Conservation (phyloP, 2,329 filamentous ascomycete species). For the Xylariales sp. region DNA sequence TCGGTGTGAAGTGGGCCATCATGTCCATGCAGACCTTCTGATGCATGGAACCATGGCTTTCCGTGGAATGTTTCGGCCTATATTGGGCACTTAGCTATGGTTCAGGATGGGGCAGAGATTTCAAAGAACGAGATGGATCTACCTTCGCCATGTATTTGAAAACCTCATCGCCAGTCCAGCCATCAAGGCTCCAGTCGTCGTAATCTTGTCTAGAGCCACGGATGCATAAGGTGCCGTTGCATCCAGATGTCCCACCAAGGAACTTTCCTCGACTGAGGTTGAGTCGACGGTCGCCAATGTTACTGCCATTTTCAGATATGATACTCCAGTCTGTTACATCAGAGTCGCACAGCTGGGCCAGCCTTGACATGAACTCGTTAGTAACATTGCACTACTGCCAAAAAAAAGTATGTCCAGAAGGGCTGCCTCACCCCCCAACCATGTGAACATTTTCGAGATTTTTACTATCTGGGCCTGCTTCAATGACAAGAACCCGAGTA, state of each 20-base stretch:
- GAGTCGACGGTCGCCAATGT: slow-evolving; percentile 1
- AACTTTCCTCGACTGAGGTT: slow-evolving; percentile 7
- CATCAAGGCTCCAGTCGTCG: slow-evolving; percentile 3
- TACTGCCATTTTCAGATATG: slow-evolving; percentile 1
- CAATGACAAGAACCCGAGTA: slow-evolving; percentile 27
- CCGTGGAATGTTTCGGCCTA: slow-evolving; percentile 52
- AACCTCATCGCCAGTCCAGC: slow-evolving; percentile 48
- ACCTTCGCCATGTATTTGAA: slow-evolving; percentile 54
- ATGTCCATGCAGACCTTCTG: slow-evolving; percentile 42
- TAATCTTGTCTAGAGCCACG: slow-evolving; percentile 4
- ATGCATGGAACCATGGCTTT: slow-evolving; percentile 52
- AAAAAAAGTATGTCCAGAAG: not conserved
- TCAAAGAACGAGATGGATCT: not conserved
- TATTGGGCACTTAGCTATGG: not conserved
- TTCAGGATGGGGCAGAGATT: not conserved
- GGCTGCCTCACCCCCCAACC: slow-evolving; percentile 37
- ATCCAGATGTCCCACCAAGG: slow-evolving; percentile 5
- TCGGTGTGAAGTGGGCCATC: slow-evolving; percentile 50
- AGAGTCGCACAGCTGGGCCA: slow-evolving; percentile 1
- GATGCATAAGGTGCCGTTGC: slow-evolving; percentile 5
- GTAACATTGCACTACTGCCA: not conserved
- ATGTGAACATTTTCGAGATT: slow-evolving; percentile 46
- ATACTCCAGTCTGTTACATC: slow-evolving; percentile 6
- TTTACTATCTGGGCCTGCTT: slow-evolving; percentile 33
- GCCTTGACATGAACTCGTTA: not conserved